Conservation (phyloP, 2,329 filamentous ascomycete genomes). For the Penicillium corylophilum region DNA sequence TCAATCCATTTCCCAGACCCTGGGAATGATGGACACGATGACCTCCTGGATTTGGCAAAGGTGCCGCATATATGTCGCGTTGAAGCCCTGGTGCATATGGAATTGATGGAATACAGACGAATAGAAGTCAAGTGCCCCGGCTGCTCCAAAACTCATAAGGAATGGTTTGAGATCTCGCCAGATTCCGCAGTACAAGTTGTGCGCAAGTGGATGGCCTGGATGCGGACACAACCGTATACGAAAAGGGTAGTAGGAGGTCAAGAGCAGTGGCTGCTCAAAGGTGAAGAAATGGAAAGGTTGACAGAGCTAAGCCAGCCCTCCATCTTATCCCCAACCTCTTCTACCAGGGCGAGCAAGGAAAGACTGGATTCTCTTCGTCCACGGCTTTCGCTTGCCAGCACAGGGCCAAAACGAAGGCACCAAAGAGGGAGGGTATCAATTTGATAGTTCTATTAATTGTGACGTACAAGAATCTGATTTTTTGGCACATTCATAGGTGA, state of each 20-base stretch:
- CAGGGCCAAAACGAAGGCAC: background rate
- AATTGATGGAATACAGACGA: conserved; percentile 1
- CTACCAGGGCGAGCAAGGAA: background rate
- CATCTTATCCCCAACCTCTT: background rate
- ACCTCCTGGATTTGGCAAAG: background rate
- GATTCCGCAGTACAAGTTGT: conserved; percentile 5
- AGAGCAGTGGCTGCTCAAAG: background rate
- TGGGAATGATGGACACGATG: background rate
- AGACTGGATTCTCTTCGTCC: background rate
- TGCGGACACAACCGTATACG: conserved; percentile 1
- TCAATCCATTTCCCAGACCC: background rate
- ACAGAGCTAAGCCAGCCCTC: background rate
- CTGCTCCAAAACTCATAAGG: conserved; percentile 3
- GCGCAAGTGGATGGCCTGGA: conserved; percentile 8
- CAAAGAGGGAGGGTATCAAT: background rate
- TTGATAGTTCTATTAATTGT: background rate
- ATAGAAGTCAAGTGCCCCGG: conserved; percentile 1
- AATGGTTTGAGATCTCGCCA: conserved; percentile 3
- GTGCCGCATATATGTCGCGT: conserved; percentile 4
- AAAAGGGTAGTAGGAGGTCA: background rate
- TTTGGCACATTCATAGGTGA: too few species aligned
- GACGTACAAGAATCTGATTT: too few species aligned
- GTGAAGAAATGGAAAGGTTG: background rate
- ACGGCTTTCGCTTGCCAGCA: background rate
- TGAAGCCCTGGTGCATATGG: conserved; percentile 3